Evolutionary conservation across 768 basidiomycete species (phyloP).

Genomic region (Psilocybe azurescens): DNA sequence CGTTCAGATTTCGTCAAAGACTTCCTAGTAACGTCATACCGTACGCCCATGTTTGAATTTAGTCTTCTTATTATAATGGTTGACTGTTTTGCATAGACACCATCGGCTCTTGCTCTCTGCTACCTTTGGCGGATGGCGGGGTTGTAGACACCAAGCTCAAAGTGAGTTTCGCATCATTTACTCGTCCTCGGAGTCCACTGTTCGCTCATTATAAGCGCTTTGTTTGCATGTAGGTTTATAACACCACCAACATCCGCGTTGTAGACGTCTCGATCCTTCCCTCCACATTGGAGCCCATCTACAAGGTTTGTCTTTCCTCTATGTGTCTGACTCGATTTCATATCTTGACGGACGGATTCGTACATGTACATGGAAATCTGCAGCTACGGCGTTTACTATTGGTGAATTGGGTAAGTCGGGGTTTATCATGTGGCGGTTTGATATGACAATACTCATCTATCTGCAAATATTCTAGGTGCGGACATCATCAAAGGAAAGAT

Average conservation of each 20-base stretch:
- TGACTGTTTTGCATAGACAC: slow-evolving; percentile 5
- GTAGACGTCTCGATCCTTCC: slow-evolving; percentile 6
- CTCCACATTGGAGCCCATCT: slow-evolving; percentile 8
- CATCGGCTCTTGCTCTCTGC: slow-evolving; percentile 14
- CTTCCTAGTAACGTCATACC: slow-evolving; percentile 7
- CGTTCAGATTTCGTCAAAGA: slow-evolving; percentile 2
- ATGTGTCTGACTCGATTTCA: neutral
- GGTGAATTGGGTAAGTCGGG: slow-evolving; percentile 4
- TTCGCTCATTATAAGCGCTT: neutral
- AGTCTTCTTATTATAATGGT: neutral
- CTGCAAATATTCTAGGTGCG: neutral
- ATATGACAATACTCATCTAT: neutral
- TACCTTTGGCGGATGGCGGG: slow-evolving; percentile 11
- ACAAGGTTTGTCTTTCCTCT: neutral
- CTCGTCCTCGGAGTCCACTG: neutral
- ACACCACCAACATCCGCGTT: slow-evolving; percentile 8
- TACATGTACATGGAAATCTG: neutral
- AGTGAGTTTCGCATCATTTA: neutral
- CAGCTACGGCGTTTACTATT: slow-evolving; percentile 4
- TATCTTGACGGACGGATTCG: too few relatives aligned
- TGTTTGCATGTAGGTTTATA: neutral
- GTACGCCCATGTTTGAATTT: neutral
- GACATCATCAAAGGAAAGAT: slow-evolving; percentile 9
- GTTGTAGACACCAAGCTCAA: slow-evolving; percentile 14
- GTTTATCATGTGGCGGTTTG: neutral